Conservation (phyloP, 179 eudicot species). For the Spergularia azorica region DNA sequence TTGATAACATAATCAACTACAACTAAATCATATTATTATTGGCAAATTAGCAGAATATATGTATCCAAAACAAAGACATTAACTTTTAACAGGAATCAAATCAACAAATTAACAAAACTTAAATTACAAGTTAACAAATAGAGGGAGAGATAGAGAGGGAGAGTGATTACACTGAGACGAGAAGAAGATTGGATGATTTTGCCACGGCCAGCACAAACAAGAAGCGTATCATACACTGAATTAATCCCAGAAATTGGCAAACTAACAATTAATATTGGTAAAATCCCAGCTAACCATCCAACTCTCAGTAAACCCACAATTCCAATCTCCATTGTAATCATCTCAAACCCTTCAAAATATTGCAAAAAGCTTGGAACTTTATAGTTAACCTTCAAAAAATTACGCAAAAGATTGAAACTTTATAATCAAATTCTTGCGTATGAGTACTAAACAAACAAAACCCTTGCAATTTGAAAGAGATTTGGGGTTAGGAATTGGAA, state of each 20-base stretch:
- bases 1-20: too few species aligned
- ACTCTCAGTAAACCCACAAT: conserved; percentile 49
- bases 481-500: conserved; percentile 4
- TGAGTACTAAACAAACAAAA: neutral
- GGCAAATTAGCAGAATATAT: too few species aligned
- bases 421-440: neutral
- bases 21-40: too few species aligned
- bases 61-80: neutral
- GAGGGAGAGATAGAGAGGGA: neutral
- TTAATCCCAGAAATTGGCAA: conserved; percentile 48
- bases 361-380: too few species aligned
- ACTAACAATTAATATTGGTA: conserved; percentile 61
- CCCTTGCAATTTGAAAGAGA: neutral
- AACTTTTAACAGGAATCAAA: neutral
- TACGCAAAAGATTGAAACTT: neutral
- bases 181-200: conserved; percentile 18
- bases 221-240: conserved; percentile 26
- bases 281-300: conserved; percentile 62
- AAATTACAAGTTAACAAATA: neutral
- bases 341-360: neutral
- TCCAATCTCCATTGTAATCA: conserved; percentile 37
- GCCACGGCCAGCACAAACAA: conserved; percentile 18
- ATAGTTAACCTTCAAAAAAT: neutral
- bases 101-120: neutral
- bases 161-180: conserved; percentile 12